Base-by-base conservation (phyloP, 352 stramenopile species). In the Pythium oligandrum region DNA sequence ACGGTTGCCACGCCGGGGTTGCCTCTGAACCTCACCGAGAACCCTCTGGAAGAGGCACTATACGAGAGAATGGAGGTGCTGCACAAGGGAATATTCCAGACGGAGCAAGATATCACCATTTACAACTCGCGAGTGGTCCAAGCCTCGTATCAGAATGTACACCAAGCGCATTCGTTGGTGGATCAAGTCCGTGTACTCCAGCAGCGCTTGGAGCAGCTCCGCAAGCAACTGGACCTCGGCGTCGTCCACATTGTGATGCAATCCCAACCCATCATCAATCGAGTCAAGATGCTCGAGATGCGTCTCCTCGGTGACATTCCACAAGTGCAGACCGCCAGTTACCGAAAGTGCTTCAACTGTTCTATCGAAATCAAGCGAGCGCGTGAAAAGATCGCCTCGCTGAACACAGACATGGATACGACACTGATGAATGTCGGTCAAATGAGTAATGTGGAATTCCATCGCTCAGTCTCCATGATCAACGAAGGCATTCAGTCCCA, bases 231-330 rank as follows among this genome's bases (percentile, higher is more conserved):
- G 3, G 54, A 71, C 42, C 9, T 61, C 1, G 46, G 38, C 6
- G 50, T 90, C 4, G 66, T 88, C 3, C 63, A 74, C 3, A 63
- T 84, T 6, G 60, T 92, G 32, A 66, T 87, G 33, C 70, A 88
- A 57, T 88, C 77, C 0, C 46, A 54, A 34, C 48, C 67, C 3
- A 73, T 90, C 39, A 80, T 92, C 48, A 17, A 44, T 32, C 67
- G 76, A 49, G 75, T 92, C 10, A 78, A 77, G 49, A 45, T 59
- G 40, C 40, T 92, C 11, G 77, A 71, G 6, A 45, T 88, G 45
- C 51, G 68, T 36, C 55, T 79, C 42, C 72, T 92, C 0, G 65
- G 63, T 8, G 71, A 92, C 56, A 84, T 92, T 5, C 64, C 76
- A 2, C 73, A 86, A 34, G 77, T 92, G 4, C 57, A 66, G 10